Percentiles rank a stretch among this genome's conserved stretches.
These are phyloP conservation scores for Nicotiana benthamiana DNA, from an alignment of 257 asterid species.

Conservation along the genomic window DNA sequence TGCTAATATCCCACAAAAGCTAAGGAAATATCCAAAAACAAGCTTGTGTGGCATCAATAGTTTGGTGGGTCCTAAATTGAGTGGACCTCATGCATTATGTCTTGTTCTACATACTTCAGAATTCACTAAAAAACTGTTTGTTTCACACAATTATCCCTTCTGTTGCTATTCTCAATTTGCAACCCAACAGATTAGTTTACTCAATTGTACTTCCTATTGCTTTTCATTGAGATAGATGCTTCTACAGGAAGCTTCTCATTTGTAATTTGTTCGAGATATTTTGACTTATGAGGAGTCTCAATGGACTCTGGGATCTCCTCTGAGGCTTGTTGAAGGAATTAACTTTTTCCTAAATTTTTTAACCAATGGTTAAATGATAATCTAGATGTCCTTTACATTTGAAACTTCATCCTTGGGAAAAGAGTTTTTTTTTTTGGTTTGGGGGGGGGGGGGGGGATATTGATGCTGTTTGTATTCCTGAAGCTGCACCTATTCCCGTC, in stretches of 20 bases:
- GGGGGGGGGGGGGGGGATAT: background rate
- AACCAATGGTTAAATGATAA: background rate
- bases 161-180: background rate
- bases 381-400: background rate
- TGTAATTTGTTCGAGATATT: background rate
- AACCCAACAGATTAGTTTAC: background rate
- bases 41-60: no score
- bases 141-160: background rate
- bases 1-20: background rate
- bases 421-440: background rate
- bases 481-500: background rate
- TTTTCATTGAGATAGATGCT: background rate
- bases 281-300: background rate
- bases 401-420: background rate
- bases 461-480: background rate
- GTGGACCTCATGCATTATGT: background rate
- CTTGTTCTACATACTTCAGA: background rate
- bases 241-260: background rate
- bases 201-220: background rate
- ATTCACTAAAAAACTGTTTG: background rate
- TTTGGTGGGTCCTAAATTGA: background rate
- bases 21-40: background rate
- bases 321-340: background rate
- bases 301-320: background rate
- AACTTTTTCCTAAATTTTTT: background rate